Evolutionary conservation across 805 yeast species (phyloP).

Genomic region (Candida andamanensis): DNA sequence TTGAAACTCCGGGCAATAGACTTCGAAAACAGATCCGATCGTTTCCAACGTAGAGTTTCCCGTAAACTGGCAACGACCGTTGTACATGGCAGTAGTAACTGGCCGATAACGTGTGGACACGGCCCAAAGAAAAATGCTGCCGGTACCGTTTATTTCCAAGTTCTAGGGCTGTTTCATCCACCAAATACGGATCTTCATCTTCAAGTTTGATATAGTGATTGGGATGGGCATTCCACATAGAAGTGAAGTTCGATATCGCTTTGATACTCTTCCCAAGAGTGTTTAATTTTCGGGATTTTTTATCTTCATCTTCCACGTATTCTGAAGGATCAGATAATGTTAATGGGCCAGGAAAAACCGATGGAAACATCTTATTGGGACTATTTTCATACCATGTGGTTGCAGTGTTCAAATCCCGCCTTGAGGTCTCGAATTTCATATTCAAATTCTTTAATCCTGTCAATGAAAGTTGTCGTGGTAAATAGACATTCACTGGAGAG

Average conservation of each 20-base stretch:
- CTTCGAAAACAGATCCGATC: constrained; percentile 75
- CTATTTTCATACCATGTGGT: constrained; percentile 17
- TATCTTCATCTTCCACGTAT: constrained; percentile 8
- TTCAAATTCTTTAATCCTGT: constrained; percentile 27
- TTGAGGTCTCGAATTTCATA: constrained; percentile 30
- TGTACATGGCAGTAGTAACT: constrained; percentile 67
- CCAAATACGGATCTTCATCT: constrained; percentile 40
- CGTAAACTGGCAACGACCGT: constrained; percentile 73
- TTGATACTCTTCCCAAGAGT: constrained; percentile 23
- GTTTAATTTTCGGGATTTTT: constrained; percentile 14
- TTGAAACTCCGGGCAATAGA: constrained; percentile 67
- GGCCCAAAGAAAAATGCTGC: constrained; percentile 59
- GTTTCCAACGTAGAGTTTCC: constrained; percentile 71
- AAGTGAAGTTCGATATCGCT: constrained; percentile 24
- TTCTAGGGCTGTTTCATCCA: constrained; percentile 39
- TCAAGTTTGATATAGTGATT: constrained; percentile 50
- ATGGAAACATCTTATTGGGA: constrained; percentile 6
- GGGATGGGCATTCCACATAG: constrained; percentile 55
- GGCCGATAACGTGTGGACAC: constrained; percentile 49
- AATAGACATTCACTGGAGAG: constrained; percentile 10
- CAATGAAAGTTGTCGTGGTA: constrained; percentile 32
- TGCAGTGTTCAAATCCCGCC: constrained; percentile 18
- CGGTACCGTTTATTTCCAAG: constrained; percentile 56
- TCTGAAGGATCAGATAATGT: constrained; percentile 25
- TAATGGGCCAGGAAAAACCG: constrained; percentile 16